These are phyloP conservation scores for Mediolabrus comicus DNA, from an alignment of 108 stramenopile genomes.

Conservation along the genomic window DNA sequence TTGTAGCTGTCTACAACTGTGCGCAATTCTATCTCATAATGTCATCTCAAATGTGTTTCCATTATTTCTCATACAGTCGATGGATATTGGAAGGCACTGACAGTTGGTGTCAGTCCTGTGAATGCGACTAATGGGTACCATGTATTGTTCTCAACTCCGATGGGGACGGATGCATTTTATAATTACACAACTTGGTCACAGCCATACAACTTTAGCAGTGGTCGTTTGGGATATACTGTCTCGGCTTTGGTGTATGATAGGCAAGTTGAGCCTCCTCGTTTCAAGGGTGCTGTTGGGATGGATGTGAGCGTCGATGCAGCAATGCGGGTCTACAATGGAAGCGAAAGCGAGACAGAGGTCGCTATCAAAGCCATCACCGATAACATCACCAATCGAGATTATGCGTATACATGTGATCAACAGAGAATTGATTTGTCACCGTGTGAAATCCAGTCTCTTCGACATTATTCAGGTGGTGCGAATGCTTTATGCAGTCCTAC, in stretches of 20 bases:
- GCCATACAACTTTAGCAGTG: slow-evolving; percentile 54
- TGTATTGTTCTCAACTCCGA: slow-evolving; percentile 23
- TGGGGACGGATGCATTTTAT: slow-evolving; percentile 19
- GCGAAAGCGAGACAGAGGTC: slow-evolving; percentile 16
- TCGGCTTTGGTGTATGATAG: slow-evolving; percentile 62
- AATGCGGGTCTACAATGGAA: slow-evolving; percentile 11
- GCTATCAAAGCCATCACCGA: slow-evolving; percentile 25
- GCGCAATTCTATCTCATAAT: neutral
- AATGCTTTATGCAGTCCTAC: slow-evolving; percentile 14
- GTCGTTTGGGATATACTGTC: slow-evolving; percentile 54
- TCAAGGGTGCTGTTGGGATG: slow-evolving; percentile 57
- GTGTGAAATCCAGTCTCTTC: slow-evolving; percentile 33
- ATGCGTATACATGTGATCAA: slow-evolving; percentile 15
- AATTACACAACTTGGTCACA: slow-evolving; percentile 60
- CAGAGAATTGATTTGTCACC: slow-evolving; percentile 29
- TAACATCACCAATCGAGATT: slow-evolving; percentile 9
- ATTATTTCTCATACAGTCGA: neutral
- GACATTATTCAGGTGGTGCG: slow-evolving; percentile 28
- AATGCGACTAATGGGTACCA: slow-evolving; percentile 28
- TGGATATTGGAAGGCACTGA: slow-evolving; percentile 38
- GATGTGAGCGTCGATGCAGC: slow-evolving; percentile 41
- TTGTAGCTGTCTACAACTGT: neutral
- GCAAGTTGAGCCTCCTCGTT: slow-evolving; percentile 35
- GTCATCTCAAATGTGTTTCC: neutral
- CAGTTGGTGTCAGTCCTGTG: neutral